Conservation (phyloP, 2,329 filamentous ascomycete species). For the Aspergillus aculeatinus region DNA sequence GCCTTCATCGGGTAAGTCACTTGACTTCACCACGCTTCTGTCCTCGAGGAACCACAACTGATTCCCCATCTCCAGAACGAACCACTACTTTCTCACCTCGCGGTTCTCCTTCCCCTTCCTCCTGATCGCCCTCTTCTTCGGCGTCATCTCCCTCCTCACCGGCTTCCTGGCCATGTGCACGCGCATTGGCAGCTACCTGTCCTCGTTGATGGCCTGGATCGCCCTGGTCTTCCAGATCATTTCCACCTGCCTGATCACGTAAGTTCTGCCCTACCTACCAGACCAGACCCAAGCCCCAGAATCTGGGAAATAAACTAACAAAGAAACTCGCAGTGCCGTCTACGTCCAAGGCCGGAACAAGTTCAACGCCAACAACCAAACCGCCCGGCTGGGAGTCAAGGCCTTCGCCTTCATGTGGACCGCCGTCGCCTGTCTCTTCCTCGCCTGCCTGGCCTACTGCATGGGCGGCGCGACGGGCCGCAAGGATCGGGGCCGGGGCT, state of each 20-base stretch:
- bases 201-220: slow-evolving; percentile 52
- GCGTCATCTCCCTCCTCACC: slow-evolving; percentile 45
- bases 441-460: slow-evolving; percentile 60
- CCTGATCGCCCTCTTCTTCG: slow-evolving; percentile 80
- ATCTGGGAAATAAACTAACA: slow-evolving; percentile 3
- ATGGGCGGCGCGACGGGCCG: slow-evolving; percentile 41
- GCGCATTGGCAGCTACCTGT: slow-evolving; percentile 52
- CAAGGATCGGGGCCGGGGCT: slow-evolving; percentile 31
- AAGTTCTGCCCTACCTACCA: slow-evolving; percentile 35
- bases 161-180: slow-evolving; percentile 53
- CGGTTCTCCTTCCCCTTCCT: slow-evolving; percentile 92
- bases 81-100: slow-evolving; percentile 79
- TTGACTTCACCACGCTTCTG: neutral
- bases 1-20: slow-evolving; percentile 53
- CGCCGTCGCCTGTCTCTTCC: slow-evolving; percentile 53
- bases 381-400: slow-evolving; percentile 55
- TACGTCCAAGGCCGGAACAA: slow-evolving; percentile 57
- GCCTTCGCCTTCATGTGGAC: slow-evolving; percentile 64
- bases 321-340: slow-evolving; percentile 51
- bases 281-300: neutral
- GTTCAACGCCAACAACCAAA: slow-evolving; percentile 52
- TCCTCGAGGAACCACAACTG: neutral
- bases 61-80: slow-evolving; percentile 41
- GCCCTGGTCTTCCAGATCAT: slow-evolving; percentile 61
- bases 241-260: slow-evolving; percentile 62